A percentile compares a stretch with the other conserved stretches of the same genome.
phyloP scores from a whole-genome alignment of 441 rosid genomes.

The Adansonia grandidieri region DNA sequence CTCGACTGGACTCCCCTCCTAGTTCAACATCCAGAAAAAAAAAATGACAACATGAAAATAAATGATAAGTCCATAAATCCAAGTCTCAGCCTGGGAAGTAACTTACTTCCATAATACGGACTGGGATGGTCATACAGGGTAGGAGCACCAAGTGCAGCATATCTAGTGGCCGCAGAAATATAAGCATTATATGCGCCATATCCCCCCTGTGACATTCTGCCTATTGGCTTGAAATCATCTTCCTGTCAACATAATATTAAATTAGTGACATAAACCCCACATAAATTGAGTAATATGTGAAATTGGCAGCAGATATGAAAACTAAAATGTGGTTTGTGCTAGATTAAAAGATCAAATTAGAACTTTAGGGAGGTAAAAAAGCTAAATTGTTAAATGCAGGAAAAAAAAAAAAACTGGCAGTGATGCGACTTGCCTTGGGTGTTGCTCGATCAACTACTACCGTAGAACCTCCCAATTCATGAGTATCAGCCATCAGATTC shows the following conservation, averaged over 20 bases:
- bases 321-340: not conserved
- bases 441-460: conserved; percentile 96
- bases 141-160: conserved; percentile 90
- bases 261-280: conserved; percentile 17
- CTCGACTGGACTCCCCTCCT: conserved; percentile 69
- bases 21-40: conserved; percentile 23
- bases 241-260: conserved; percentile 49
- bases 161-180: conserved; percentile 93
- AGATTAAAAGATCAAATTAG: not conserved
- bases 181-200: conserved; percentile 97
- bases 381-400: not conserved
- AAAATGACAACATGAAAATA: not conserved
- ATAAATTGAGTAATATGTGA: not conserved
- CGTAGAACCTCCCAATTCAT: conserved; percentile 85
- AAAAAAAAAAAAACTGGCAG: not conserved
- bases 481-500: conserved; percentile 80
- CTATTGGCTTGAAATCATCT: conserved; percentile 74
- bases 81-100: not conserved
- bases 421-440: conserved; percentile 63
- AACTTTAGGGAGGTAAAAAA: conserved; percentile 6
- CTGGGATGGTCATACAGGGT: conserved; percentile 85
- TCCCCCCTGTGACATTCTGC: conserved; percentile 64
- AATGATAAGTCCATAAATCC: not conserved
- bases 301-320: not conserved
- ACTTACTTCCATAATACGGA: conserved; percentile 79